phyloP scores from a whole-genome alignment of 352 stramenopile genomes.

The Pythium brachiatum region DNA sequence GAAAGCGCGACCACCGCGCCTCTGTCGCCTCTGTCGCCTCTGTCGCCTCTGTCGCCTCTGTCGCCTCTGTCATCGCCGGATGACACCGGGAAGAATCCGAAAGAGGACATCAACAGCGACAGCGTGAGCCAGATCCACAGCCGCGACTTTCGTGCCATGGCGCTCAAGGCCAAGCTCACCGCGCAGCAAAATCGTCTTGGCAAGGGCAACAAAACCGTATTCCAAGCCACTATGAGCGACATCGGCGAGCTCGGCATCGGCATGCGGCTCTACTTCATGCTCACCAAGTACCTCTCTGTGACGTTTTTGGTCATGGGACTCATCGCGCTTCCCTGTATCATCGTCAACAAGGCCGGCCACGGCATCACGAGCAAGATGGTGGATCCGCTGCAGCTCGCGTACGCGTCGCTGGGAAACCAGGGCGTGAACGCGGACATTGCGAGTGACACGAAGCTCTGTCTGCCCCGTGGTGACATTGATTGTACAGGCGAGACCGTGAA shows the following conservation, averaged over 20 bases:
- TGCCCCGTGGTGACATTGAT: constrained; percentile 56
- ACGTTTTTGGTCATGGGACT: constrained; percentile 70
- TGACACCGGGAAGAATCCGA: too few relatives aligned
- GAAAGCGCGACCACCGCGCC: neutral
- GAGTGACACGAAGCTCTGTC: constrained; percentile 39
- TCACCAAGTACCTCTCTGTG: constrained; percentile 71
- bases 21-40: neutral
- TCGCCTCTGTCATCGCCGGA: too few relatives aligned
- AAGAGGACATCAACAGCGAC: neutral
- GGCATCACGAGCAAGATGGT: constrained; percentile 63
- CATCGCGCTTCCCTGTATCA: constrained; percentile 59
- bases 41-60: neutral
- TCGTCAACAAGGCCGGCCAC: constrained; percentile 62
- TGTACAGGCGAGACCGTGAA: constrained; percentile 62
- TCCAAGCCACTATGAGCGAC: constrained; percentile 62
- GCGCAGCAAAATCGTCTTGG: constrained; percentile 41
- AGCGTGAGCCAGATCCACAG: neutral
- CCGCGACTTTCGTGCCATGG: neutral
- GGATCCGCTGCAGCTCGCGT: constrained; percentile 68
- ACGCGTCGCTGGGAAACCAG: constrained; percentile 76
- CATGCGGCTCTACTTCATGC: constrained; percentile 83
- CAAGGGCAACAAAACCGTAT: constrained; percentile 58
- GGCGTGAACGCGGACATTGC: constrained; percentile 59
- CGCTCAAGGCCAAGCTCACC: neutral
- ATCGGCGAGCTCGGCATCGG: constrained; percentile 80